phyloP scores from a whole-genome alignment of 805 yeast species.

The Candida easanensis region DNA sequence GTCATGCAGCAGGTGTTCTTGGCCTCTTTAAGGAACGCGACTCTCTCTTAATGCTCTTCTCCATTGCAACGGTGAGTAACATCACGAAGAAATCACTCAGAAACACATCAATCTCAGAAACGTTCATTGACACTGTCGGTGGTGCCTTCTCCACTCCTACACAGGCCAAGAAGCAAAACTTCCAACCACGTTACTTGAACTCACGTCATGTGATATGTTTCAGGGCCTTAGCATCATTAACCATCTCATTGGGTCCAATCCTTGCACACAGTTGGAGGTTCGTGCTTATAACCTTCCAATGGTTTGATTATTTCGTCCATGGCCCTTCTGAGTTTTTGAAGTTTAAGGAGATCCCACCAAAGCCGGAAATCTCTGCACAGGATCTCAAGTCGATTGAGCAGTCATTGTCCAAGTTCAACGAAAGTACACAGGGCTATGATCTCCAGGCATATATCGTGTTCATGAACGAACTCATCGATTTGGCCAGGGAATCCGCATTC shows the following conservation, averaged over 20 bases:
- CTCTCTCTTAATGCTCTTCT: constrained; percentile 46
- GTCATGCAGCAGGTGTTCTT: constrained; percentile 82
- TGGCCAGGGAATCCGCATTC: constrained; percentile 33
- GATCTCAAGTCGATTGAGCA: constrained; percentile 53
- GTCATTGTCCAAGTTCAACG: constrained; percentile 59
- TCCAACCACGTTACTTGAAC: constrained; percentile 46
- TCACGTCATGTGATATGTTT: constrained; percentile 73
- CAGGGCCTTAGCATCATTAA: constrained; percentile 74
- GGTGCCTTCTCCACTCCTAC: constrained; percentile 12
- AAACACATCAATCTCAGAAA: constrained; percentile 46
- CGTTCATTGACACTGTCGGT: constrained; percentile 44
- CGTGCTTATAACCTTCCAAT: constrained; percentile 63
- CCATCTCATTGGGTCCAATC: constrained; percentile 77
- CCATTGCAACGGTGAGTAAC: constrained; percentile 42
- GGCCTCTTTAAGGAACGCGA: constrained; percentile 56
- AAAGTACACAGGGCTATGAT: constrained; percentile 57
- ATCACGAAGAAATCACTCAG: constrained; percentile 30
- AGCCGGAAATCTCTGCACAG: constrained; percentile 39
- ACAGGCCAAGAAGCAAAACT: constrained; percentile 10
- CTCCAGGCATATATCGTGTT: constrained; percentile 47
- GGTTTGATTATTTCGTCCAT: constrained; percentile 70
- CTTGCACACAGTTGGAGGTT: constrained; percentile 66
- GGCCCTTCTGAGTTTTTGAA: constrained; percentile 48
- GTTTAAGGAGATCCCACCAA: constrained; percentile 38
- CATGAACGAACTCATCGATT: constrained; percentile 41